Evolutionary conservation across 345 rosid species (phyloP), one percentile per base, ranked within the genome.

Genomic region (Populus simonii): DNA sequence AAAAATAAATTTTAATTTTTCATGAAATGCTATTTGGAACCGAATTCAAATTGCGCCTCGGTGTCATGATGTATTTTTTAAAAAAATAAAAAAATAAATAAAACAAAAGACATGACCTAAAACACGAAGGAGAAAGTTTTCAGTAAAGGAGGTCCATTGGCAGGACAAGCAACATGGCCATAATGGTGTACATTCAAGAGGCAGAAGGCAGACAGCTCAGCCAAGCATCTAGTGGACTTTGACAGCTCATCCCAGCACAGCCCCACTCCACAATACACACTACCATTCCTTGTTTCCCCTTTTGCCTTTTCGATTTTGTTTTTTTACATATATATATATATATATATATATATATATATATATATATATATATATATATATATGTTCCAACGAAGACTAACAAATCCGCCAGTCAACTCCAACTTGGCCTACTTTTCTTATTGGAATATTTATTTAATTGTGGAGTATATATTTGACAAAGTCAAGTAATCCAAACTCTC

Each of bases 211-310:
- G 35, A 66, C 79, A 74, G 82, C 85, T 71, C 76, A 71, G 74
- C 67, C 13, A 59, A 66, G 74, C 85, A 53, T 75, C 85, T 31
- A 13, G 36, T 78, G 76, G 72, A 70, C 51, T 57, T 45, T 18
- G 84, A 82, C 84, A 82, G 66, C 79, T 78, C 82, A 78, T 70
- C 76, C 75, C 79, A n/a, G 65, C 23, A 33, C 29, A 72, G 53
- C 53, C 79, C 68, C 79, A 33, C 71, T 23, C 17, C 29, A 11
- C 77, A 15, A 6, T 59, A 15, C 5, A 70, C 49, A 25, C 11
- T 49, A 27, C 38, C 27, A 16, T 71, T 47, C 17, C 38, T 49
- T 49, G 41, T 29, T 71, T 27, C 17, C 62, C 29, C 57, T 49
- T 47, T 29, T 51, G 35, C 51, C 29, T 10, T 57, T 59, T 57